Conservation (phyloP, 768 basidiomycete genomes). For the Boletus edulis region DNA sequence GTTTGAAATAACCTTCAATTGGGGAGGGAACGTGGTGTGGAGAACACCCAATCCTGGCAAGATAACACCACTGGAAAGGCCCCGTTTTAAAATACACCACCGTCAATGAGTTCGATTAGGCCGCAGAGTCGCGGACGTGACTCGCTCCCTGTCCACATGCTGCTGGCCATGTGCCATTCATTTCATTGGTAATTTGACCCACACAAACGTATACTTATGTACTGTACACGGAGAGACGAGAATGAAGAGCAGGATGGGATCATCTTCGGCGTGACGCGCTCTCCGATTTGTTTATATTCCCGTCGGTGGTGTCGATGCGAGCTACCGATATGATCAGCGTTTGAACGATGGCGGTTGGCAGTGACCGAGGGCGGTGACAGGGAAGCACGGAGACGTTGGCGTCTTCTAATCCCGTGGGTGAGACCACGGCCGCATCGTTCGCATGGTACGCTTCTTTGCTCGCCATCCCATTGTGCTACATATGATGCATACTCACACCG, state of each 20-base stretch:
- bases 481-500: background rate
- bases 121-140: slow-evolving; percentile 17
- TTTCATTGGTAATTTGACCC: slow-evolving; percentile 7
- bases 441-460: background rate
- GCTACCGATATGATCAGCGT: slow-evolving; percentile 6
- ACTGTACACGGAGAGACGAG: background rate
- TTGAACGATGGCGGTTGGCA: background rate
- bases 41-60: slow-evolving; percentile 18
- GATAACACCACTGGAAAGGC: slow-evolving; percentile 18
- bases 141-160: slow-evolving; percentile 18
- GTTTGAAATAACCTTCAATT: slow-evolving; percentile 27
- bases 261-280: slow-evolving; percentile 11
- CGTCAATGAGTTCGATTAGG: background rate
- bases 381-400: slow-evolving; percentile 10
- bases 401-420: background rate
- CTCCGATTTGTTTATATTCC: slow-evolving; percentile 11
- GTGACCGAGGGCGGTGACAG: slow-evolving; percentile 3
- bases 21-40: slow-evolving; percentile 33
- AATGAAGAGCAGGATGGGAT: slow-evolving; percentile 2
- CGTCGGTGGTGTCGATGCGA: slow-evolving; percentile 10
- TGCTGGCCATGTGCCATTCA: slow-evolving; percentile 23
- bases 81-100: slow-evolving; percentile 22
- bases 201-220: background rate
- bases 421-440: background rate
- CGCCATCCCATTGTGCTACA: background rate